Evolutionary conservation across 2,329 filamentous ascomycete genomes (phyloP).

Genomic region (Nannizzia gypsea): DNA sequence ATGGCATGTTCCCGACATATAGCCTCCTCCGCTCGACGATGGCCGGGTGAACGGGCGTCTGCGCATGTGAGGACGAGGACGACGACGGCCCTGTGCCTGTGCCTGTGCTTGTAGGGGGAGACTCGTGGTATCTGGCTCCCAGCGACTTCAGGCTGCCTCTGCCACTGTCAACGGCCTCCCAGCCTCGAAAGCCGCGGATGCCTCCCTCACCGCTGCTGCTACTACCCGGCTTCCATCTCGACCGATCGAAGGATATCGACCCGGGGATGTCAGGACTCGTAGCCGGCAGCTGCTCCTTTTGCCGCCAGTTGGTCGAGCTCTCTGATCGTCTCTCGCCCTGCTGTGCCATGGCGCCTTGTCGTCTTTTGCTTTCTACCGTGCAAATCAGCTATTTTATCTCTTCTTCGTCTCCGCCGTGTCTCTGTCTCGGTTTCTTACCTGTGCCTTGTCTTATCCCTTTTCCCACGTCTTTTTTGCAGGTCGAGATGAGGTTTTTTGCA

Average conservation of each 20-base stretch:
- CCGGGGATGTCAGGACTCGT: neutral
- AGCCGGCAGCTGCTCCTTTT: neutral
- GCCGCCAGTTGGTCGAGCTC: slow-evolving; percentile 4
- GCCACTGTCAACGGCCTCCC: neutral
- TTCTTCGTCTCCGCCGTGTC: neutral
- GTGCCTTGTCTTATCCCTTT: neutral
- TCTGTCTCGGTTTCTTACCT: neutral
- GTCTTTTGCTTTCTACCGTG: neutral
- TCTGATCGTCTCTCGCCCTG: neutral
- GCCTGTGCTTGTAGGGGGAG: no score
- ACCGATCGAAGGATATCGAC: neutral
- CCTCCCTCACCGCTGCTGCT: neutral
- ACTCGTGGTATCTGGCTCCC: neutral
- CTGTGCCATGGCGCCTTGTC: neutral
- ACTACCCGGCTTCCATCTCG: neutral
- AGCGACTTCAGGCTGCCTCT: neutral
- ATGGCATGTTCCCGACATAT: slow-evolving; percentile 46
- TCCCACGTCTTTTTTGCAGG: no score
- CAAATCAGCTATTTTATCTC: neutral
- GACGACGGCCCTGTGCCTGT: no score
- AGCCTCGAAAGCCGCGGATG: neutral
- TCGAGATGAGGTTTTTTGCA: neutral
- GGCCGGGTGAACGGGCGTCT: slow-evolving; percentile 12
- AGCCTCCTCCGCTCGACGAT: slow-evolving; percentile 35
- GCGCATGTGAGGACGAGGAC: neutral